Evolutionary conservation across 306 rosid species (phyloP).

Genomic region (Acacia confusa): DNA sequence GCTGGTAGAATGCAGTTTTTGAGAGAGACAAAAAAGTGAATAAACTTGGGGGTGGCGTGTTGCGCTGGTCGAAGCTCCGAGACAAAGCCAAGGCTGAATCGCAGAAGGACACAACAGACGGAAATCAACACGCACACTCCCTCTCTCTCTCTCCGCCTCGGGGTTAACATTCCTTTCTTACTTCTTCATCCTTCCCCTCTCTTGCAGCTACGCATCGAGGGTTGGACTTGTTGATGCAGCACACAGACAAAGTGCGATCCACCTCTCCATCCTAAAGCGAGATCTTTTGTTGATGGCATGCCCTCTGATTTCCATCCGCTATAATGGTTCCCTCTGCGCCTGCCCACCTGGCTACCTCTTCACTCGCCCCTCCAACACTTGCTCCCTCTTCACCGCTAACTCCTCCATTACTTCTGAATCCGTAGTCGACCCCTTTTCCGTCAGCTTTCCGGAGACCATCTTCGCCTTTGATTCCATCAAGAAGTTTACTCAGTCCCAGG

Average conservation of each 20-base stretch:
- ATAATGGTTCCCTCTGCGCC: constrained; percentile 68
- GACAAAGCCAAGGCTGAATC: neutral
- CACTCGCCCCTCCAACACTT: constrained; percentile 33
- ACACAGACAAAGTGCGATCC: neutral
- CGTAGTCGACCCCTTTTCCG: constrained; percentile 53
- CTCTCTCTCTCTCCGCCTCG: neutral
- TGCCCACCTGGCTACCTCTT: constrained; percentile 73
- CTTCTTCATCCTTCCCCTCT: neutral
- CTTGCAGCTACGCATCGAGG: neutral
- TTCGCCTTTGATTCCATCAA: constrained; percentile 69
- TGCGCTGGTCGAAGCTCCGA: neutral
- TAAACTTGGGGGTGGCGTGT: too few species aligned
- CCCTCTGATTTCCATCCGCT: constrained; percentile 61
- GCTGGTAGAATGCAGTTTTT: too few species aligned
- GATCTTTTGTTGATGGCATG: constrained; percentile 53
- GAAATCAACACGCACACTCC: neutral
- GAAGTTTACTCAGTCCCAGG: constrained; percentile 95
- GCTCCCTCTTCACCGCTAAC: constrained; percentile 49
- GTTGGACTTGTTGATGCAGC: neutral
- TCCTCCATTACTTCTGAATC: constrained; percentile 48
- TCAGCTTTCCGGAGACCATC: constrained; percentile 60
- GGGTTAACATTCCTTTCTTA: neutral
- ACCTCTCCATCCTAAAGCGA: neutral
- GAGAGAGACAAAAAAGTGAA: too few species aligned
- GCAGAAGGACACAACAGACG: neutral